Percentiles rank a stretch among this genome's conserved stretches.
Conservation (phyloP, 768 basidiomycete genomes). For the Russula abietina region DNA sequence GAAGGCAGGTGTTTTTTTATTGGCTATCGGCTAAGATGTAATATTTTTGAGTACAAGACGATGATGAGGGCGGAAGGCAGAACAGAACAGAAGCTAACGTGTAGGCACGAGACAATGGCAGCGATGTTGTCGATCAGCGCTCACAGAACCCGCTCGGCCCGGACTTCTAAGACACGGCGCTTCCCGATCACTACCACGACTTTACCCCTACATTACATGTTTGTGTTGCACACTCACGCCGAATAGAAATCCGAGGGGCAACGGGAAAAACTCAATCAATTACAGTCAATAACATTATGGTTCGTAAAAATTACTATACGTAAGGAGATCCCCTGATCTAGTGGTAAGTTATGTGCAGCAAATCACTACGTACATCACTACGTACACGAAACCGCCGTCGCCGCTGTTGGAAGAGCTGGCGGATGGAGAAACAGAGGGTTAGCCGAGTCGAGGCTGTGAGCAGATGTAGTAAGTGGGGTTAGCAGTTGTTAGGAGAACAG, state of each 20-base stretch:
- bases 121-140: not conserved
- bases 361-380: too few relatives aligned
- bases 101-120: not conserved
- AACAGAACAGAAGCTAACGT: not conserved
- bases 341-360: not conserved
- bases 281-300: not conserved
- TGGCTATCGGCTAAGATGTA: constrained; percentile 7
- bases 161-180: not conserved
- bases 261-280: not conserved
- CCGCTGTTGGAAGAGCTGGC: too few relatives aligned
- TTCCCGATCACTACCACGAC: too few relatives aligned
- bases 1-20: constrained; percentile 11
- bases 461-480: too few relatives aligned
- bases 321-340: not conserved
- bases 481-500: too few relatives aligned
- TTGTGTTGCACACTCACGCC: too few relatives aligned
- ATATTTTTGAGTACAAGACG: constrained; percentile 4
- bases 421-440: not conserved
- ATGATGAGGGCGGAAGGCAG: constrained; percentile 1
- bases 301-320: not conserved
- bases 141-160: constrained; percentile 15
- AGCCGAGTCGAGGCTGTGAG: too few relatives aligned
- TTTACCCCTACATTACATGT: too few relatives aligned
- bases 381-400: too few relatives aligned
- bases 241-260: not conserved